Evolutionary conservation across 257 asterid species (phyloP).

Genomic region (Anisodus acutangulus): DNA sequence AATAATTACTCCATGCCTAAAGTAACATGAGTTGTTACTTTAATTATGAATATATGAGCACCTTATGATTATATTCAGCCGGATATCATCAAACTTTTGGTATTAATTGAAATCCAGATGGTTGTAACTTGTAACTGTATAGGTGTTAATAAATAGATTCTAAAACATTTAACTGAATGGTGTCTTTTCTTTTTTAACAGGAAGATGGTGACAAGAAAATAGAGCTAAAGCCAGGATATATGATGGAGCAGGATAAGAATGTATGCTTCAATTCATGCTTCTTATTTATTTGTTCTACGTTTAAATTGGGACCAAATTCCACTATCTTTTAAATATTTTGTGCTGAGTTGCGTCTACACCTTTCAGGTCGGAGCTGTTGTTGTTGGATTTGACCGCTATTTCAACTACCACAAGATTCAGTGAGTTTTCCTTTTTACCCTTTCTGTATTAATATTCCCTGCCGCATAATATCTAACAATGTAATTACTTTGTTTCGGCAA

Average conservation of each 20-base stretch:
- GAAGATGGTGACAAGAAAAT: conserved; percentile 87
- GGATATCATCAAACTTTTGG: not conserved
- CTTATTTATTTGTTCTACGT: conserved; percentile 19
- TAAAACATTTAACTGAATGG: not conserved
- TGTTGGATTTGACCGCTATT: conserved; percentile 95
- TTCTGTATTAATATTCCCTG: not conserved
- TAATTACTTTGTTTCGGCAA: not conserved
- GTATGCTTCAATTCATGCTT: conserved; percentile 48
- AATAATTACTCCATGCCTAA: not conserved
- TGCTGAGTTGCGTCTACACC: conserved; percentile 30
- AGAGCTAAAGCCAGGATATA: conserved; percentile 88
- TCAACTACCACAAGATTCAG: conserved; percentile 97
- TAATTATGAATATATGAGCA: not conserved
- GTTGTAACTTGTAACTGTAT: too few species aligned
- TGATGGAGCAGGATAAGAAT: conserved; percentile 94
- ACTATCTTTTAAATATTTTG: not conserved
- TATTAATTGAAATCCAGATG: not conserved
- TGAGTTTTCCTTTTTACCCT: conserved; percentile 48
- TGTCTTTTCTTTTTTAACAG: conserved; percentile 49
- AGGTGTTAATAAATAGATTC: not conserved
- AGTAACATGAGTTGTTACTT: not conserved
- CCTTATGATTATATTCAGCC: not conserved
- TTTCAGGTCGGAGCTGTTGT: conserved; percentile 96
- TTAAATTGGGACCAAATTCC: not conserved
- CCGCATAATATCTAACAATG: not conserved